Conservation (phyloP, 2,329 filamentous ascomycete genomes). For the Tetracladium maxilliforme region DNA sequence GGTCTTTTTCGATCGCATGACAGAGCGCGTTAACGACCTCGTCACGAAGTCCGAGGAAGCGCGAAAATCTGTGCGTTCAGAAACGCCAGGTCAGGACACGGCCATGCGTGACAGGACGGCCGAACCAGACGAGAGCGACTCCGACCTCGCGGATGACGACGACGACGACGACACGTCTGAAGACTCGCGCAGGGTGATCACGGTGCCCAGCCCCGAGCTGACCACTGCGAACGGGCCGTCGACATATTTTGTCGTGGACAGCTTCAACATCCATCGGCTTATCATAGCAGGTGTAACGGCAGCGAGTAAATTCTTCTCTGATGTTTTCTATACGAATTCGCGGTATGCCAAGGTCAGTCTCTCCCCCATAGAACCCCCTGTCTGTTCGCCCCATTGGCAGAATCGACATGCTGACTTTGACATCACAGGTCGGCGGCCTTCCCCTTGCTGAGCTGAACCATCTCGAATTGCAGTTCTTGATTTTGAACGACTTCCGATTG, state of each 20-base stretch:
- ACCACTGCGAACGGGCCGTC: conserved; percentile 26
- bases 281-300: conserved; percentile 96
- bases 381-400: conserved; percentile 1
- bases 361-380: conserved; percentile 2
- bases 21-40: conserved; percentile 87
- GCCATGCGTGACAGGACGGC: too few relatives aligned
- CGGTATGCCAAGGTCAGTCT: conserved; percentile 86
- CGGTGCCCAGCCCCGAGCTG: conserved; percentile 1
- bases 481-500: conserved; percentile 91
- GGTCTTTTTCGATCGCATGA: conserved; percentile 99
- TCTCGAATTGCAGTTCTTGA: conserved; percentile 85
- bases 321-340: conserved; percentile 98
- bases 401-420: conserved; percentile 5
- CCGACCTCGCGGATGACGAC: conserved; percentile 33
- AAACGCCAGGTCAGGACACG: conserved; percentile 33
- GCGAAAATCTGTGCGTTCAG: too few relatives aligned
- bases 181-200: conserved; percentile 9
- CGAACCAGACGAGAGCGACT: too few relatives aligned
- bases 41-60: too few relatives aligned
- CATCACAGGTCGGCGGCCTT: conserved; percentile 70
- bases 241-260: conserved; percentile 88
- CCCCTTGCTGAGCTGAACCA: conserved; percentile 90
- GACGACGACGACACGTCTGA: conserved; percentile 21
- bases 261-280: conserved; percentile 94
- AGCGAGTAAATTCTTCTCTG: conserved; percentile 97